Base-by-base conservation (phyloP, 139 green algal genomes). In the Bryopsis sp. region DNA sequence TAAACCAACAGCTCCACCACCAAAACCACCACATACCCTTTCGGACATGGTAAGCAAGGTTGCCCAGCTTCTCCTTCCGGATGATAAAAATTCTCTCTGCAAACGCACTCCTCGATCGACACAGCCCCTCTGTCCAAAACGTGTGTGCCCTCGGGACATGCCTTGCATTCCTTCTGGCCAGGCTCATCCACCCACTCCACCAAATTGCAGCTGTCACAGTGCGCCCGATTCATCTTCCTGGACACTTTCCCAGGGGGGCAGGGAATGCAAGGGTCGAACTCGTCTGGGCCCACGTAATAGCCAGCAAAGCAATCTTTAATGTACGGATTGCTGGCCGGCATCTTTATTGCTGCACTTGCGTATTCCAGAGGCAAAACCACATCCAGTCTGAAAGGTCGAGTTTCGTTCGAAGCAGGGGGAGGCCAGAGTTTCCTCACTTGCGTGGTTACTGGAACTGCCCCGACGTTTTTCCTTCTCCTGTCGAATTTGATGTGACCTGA, bases 401-500 rank as follows among this genome's bases (percentile, higher is more conserved):
- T 69, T 35, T 50, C 36, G 7, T 38, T 54, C 36, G 3, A 54
- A 54, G 11, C n/a, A n/a, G n/a, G n/a, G n/a, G n/a, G n/a, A n/a
- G n/a, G n/a, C n/a, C n/a, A n/a, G n/a, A n/a, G n/a, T n/a, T n/a
- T n/a, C n/a, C n/a, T n/a, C n/a, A 69, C 37, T 35, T 69, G 62
- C 8, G 62, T 69, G 8, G 62, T 69, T 35, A 69, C 39, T 33
- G 62, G 37, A 8, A 32, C 11, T 19, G 11, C 11, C 8, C n/a
- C n/a, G 22, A 63, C 39, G n/a, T 67, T 29, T 15, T 37, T 57
- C 22, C n/a, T 19, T 7, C 22, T 19, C 8, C 37, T 34, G 62
- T 57, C 62, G 62, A 35, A 69, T 35, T 54, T 8, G 37, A 69
- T 69, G 11, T 35, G 26, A 33, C 4, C 43, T 15, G 58, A 69